Evolutionary conservation across 192 early-diverging fungal genomes (phyloP).

Genomic region (Spizellomyces sp.): DNA sequence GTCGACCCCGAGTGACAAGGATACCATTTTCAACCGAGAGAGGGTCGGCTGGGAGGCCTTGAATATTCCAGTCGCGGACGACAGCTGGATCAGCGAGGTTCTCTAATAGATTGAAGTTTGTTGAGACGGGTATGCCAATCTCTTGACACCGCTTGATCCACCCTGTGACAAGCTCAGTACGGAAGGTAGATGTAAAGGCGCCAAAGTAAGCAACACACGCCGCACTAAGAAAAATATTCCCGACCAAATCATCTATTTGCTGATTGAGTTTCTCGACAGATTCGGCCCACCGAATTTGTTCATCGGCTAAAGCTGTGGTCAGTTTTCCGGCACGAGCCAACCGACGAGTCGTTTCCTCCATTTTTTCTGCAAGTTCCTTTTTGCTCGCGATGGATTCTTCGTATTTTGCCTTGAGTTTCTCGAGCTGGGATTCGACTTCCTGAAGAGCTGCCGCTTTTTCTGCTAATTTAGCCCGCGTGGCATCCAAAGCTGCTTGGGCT

Average conservation of each 20-base stretch:
- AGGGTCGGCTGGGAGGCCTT: constrained; percentile 58
- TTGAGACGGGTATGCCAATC: constrained; percentile 57
- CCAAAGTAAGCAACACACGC: constrained; percentile 61
- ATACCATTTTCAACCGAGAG: constrained; percentile 65
- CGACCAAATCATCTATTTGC: constrained; percentile 55
- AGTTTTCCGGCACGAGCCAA: constrained; percentile 58
- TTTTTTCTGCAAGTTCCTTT: constrained; percentile 57
- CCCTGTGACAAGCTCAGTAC: constrained; percentile 43
- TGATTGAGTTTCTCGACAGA: constrained; percentile 51
- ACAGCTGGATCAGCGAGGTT: constrained; percentile 57
- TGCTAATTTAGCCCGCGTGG: constrained; percentile 54
- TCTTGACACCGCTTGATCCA: constrained; percentile 57
- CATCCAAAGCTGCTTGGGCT: constrained; percentile 53
- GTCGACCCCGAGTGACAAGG: constrained; percentile 53
- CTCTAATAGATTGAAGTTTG: constrained; percentile 55
- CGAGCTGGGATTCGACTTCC: constrained; percentile 60
- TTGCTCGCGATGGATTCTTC: constrained; percentile 58
- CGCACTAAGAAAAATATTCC: constrained; percentile 61
- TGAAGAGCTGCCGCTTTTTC: constrained; percentile 59
- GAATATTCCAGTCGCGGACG: constrained; percentile 65
- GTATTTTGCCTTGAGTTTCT: constrained; percentile 58
- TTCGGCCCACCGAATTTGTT: constrained; percentile 64
- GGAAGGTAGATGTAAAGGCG: constrained; percentile 59
- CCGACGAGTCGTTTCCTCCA: constrained; percentile 63
- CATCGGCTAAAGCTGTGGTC: constrained; percentile 60